These are phyloP conservation scores for Auricularia cornea DNA, from an alignment of 768 basidiomycete species.

Conservation along the genomic window DNA sequence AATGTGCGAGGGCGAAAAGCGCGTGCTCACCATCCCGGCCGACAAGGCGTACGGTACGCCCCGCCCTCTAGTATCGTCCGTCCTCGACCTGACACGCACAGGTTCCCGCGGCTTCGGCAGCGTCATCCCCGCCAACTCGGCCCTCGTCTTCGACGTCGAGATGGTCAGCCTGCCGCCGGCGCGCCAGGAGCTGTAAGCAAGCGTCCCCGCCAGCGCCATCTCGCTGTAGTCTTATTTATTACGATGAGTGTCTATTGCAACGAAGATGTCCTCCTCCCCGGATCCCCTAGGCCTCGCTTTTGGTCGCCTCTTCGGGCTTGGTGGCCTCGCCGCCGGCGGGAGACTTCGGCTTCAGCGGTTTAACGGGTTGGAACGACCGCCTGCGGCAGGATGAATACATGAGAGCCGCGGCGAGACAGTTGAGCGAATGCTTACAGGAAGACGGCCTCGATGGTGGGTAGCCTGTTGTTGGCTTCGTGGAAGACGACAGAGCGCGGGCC, in stretches of 20 bases:
- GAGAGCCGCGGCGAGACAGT: neutral
- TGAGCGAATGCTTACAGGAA: slow-evolving; percentile 67
- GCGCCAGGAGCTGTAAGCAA: slow-evolving; percentile 45
- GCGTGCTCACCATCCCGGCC: slow-evolving; percentile 80
- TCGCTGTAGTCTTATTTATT: neutral
- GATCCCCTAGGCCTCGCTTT: no score
- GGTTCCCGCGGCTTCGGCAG: slow-evolving; percentile 67
- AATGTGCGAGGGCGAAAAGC: slow-evolving; percentile 85
- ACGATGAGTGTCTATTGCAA: neutral
- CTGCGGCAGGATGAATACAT: neutral
- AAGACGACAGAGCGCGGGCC: slow-evolving; percentile 87
- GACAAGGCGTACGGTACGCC: slow-evolving; percentile 66
- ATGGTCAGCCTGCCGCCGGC: slow-evolving; percentile 53
- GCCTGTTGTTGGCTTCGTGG: slow-evolving; percentile 91
- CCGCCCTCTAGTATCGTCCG: neutral
- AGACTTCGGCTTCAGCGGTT: no score
- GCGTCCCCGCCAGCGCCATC: neutral
- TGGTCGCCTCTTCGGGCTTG: no score
- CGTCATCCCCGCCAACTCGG: slow-evolving; percentile 71
- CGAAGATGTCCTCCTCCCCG: no score
- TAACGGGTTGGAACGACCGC: no score
- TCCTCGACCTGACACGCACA: slow-evolving; percentile 19
- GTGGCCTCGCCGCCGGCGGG: no score
- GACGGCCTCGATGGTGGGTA: slow-evolving; percentile 91
- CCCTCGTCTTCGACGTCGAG: slow-evolving; percentile 82